phyloP scores from a whole-genome alignment of 2,329 filamentous ascomycete species.

The Aspergillus brunneoviolaceus region DNA sequence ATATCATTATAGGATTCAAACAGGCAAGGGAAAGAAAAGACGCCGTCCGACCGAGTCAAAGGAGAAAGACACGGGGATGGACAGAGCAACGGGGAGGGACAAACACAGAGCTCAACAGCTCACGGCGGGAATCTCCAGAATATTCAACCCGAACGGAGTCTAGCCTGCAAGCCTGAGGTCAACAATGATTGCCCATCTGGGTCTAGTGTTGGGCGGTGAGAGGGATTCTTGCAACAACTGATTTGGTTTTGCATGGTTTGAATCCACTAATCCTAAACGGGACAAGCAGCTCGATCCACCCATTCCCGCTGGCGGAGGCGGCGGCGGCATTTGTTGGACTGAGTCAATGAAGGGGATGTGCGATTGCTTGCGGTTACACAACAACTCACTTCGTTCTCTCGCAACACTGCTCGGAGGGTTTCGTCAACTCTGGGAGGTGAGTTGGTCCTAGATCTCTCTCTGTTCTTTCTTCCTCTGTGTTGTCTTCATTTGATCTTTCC shows the following conservation, averaged over 20 bases:
- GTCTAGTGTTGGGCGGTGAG: conserved; percentile 38
- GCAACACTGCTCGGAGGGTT: not conserved
- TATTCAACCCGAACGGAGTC: conserved; percentile 27
- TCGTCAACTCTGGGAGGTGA: not conserved
- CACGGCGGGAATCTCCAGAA: conserved; percentile 27
- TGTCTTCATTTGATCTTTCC: not conserved
- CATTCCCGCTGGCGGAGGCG: not conserved
- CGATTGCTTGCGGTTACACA: not conserved
- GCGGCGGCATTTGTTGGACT: not conserved
- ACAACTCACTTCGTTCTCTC: too few species aligned
- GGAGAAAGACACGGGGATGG: not conserved
- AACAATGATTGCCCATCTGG: conserved; percentile 41
- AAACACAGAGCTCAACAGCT: conserved; percentile 21
- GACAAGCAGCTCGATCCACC: not conserved
- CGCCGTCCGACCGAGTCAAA: conserved; percentile 6
- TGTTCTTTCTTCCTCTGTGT: not conserved
- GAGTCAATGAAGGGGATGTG: not conserved
- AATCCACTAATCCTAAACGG: not conserved
- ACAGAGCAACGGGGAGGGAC: conserved; percentile 6
- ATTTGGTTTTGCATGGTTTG: not conserved
- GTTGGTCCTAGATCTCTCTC: not conserved
- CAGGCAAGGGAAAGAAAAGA: conserved; percentile 12
- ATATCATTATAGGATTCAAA: conserved; percentile 41
- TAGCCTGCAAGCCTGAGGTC: conserved; percentile 24
- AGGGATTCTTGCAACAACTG: conserved; percentile 22